Evolutionary conservation across 202 grass and related monocot genomes (phyloP).

Genomic region (Alloteropsis angusta): DNA sequence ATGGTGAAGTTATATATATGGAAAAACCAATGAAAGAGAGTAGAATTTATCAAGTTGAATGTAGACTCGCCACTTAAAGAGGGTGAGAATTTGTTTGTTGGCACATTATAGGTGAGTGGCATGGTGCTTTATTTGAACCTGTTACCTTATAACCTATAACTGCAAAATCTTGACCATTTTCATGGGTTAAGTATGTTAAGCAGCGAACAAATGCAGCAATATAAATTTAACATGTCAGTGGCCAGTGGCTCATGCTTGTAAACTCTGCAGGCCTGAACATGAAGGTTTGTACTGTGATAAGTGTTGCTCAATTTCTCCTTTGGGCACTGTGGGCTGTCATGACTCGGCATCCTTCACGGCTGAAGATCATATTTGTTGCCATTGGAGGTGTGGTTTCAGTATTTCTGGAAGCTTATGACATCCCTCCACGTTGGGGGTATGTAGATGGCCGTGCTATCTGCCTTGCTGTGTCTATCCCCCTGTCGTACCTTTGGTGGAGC

Average conservation of each 20-base stretch:
- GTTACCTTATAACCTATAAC: not conserved
- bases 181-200: not conserved
- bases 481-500: constrained; percentile 77
- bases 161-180: not conserved
- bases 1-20: not conserved
- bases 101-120: not conserved
- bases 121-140: constrained; percentile 10
- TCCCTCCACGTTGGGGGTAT: constrained; percentile 62
- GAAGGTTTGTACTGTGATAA: constrained; percentile 60
- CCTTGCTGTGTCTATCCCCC: constrained; percentile 32
- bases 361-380: constrained; percentile 53
- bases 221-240: not conserved
- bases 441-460: constrained; percentile 31
- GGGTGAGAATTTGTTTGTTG: not conserved
- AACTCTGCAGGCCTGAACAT: constrained; percentile 54
- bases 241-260: not conserved
- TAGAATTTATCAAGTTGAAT: not conserved
- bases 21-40: not conserved
- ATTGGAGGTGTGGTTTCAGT: constrained; percentile 33
- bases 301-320: constrained; percentile 45
- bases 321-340: constrained; percentile 67
- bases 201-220: not conserved
- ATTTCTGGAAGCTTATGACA: constrained; percentile 55
- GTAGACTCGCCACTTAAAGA: not conserved
- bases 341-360: constrained; percentile 49